phyloP scores from a whole-genome alignment of 495 filamentous ascomycete species.

The Aspergillus incahuasiensis region DNA sequence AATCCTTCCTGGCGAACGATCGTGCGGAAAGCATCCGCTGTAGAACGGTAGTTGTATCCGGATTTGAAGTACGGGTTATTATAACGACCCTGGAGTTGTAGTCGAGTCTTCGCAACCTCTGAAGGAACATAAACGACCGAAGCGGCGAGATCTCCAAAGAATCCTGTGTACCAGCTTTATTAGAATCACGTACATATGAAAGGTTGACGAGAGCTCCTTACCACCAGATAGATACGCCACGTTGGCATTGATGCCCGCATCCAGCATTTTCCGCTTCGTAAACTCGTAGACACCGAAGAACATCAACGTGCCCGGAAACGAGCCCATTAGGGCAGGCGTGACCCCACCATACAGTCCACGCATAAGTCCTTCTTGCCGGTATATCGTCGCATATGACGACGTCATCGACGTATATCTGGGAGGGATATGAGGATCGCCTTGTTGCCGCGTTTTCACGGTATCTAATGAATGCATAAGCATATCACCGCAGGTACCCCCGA shows the following conservation, averaged over 20 bases:
- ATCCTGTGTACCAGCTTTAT: constrained; percentile 47
- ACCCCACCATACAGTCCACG: constrained; percentile 93
- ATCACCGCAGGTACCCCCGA: constrained; percentile 88
- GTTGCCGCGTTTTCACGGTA: constrained; percentile 98
- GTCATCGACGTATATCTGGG: constrained; percentile 87
- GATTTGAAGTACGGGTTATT: constrained; percentile 92
- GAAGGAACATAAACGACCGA: constrained; percentile 92
- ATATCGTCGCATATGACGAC: constrained; percentile 85
- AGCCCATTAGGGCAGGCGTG: constrained; percentile 81
- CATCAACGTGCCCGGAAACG: constrained; percentile 87
- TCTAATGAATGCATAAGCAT: constrained; percentile 99
- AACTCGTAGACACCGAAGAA: constrained; percentile 97
- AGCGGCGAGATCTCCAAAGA: constrained; percentile 87
- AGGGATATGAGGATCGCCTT: constrained; percentile 88
- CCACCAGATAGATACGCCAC: constrained; percentile 82
- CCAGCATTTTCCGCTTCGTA: constrained; percentile 85
- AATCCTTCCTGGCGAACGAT: constrained; percentile 80
- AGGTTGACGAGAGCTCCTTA: constrained; percentile 28
- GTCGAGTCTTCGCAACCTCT: constrained; percentile 91
- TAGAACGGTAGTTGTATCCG: constrained; percentile 89
- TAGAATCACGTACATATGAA: not conserved
- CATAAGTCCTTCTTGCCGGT: constrained; percentile 81
- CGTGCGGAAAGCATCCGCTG: constrained; percentile 71
- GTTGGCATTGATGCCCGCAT: constrained; percentile 69
- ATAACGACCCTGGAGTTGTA: constrained; percentile 89